phyloP scores from a whole-genome alignment of 2,329 filamentous ascomycete species.

The Monilinia fructicola region DNA sequence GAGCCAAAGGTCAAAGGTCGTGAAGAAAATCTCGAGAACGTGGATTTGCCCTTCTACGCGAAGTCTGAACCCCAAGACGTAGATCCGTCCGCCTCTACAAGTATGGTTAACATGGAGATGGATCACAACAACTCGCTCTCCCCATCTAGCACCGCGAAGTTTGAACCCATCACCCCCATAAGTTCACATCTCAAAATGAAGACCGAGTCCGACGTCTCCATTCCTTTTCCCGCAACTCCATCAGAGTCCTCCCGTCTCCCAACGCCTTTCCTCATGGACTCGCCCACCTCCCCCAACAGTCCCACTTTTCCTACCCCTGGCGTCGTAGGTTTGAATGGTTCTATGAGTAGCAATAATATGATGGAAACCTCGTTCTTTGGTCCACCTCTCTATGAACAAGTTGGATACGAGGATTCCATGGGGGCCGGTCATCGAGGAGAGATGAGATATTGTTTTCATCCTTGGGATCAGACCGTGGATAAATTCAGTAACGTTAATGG shows the following conservation, averaged over 20 bases:
- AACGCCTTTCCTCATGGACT: background rate
- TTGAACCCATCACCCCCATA: background rate
- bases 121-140: background rate
- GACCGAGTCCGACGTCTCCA: conserved; percentile 9
- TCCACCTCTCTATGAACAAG: background rate
- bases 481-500: background rate
- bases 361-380: background rate
- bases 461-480: background rate
- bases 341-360: background rate
- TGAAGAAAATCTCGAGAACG: background rate
- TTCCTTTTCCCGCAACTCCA: background rate
- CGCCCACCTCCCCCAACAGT: conserved; percentile 6
- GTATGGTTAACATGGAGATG: background rate
- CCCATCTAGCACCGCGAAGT: background rate
- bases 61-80: conserved; percentile 3
- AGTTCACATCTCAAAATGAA: background rate
- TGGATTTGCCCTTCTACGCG: background rate
- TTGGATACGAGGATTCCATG: background rate
- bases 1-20: conserved; percentile 15
- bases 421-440: background rate
- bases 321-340: background rate
- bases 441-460: conserved; percentile 2
- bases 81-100: background rate
- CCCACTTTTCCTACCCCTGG: background rate
- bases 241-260: background rate